A percentile compares a stretch with the other conserved stretches of the same genome.
These are phyloP conservation scores for Sporothrix sp. DNA, from an alignment of 2,329 filamentous ascomycete genomes.

Conservation along the genomic window DNA sequence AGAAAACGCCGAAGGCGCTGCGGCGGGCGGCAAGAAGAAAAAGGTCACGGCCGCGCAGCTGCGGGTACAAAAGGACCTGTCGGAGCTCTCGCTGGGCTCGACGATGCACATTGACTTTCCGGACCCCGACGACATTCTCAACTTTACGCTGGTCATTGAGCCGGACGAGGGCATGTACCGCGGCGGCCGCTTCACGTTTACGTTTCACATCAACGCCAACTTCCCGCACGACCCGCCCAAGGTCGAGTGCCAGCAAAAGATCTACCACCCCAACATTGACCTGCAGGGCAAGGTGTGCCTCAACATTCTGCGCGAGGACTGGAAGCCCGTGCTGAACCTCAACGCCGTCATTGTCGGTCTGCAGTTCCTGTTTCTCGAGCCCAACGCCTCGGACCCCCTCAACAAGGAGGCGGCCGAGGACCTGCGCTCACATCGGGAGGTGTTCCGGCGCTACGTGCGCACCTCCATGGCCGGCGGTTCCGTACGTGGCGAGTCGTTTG, in stretches of 20 bases:
- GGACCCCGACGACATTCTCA: conserved; percentile 75
- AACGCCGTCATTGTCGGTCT: conserved; percentile 96
- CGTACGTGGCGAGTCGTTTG: conserved; percentile 64
- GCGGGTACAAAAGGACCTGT: conserved; percentile 87
- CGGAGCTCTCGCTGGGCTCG: conserved; percentile 65
- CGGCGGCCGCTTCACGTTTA: conserved; percentile 77
- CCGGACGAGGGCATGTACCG: conserved; percentile 87
- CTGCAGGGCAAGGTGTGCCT: conserved; percentile 95
- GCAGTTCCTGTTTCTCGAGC: conserved; percentile 95
- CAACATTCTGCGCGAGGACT: conserved; percentile 95
- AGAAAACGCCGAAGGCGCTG: conserved; percentile 65
- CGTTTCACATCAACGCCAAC: conserved; percentile 84
- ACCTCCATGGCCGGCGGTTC: conserved; percentile 71
- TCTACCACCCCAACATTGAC: conserved; percentile 98
- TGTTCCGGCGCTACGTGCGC: conserved; percentile 85
- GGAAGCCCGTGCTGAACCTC: conserved; percentile 95
- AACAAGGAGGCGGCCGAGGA: conserved; percentile 98
- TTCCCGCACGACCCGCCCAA: conserved; percentile 97
- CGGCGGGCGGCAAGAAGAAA: conserved; percentile 74
- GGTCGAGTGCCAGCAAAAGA: conserved; percentile 94
- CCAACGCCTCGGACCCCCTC: conserved; percentile 91
- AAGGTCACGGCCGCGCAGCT: conserved; percentile 96
- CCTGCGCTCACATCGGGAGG: conserved; percentile 72
- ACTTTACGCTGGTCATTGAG: conserved; percentile 72
- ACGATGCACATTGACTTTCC: conserved; percentile 78